Percentiles rank a stretch among this genome's conserved stretches.
Conservation (phyloP, 2,329 filamentous ascomycete species). For the Pseudovirgaria hyperparasitica region DNA sequence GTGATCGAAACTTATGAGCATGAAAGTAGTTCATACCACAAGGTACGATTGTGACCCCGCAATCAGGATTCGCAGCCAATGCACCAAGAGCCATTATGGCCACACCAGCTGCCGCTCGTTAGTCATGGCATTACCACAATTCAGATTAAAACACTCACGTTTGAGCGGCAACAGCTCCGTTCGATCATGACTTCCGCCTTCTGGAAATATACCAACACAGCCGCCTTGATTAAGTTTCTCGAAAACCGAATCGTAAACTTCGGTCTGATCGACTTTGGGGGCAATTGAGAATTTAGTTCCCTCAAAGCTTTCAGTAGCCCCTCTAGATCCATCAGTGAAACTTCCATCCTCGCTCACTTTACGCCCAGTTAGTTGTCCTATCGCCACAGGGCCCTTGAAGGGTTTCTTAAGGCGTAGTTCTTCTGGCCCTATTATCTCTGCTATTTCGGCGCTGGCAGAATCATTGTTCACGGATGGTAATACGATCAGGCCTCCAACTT, state of each 20-base stretch:
- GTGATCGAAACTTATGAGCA: slow-evolving; percentile 92
- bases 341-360: slow-evolving; percentile 54
- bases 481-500: slow-evolving; percentile 73
- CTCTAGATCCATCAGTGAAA: slow-evolving; percentile 43
- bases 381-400: slow-evolving; percentile 63
- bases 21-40: slow-evolving; percentile 99
- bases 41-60: slow-evolving; percentile 85
- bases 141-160: slow-evolving; percentile 22
- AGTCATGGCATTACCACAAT: slow-evolving; percentile 5
- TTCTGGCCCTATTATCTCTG: slow-evolving; percentile 64
- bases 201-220: slow-evolving; percentile 92
- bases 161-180: slow-evolving; percentile 86
- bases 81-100: slow-evolving; percentile 96
- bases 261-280: slow-evolving; percentile 85
- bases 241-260: slow-evolving; percentile 91
- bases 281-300: slow-evolving; percentile 79
- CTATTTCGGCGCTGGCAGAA: slow-evolving; percentile 73
- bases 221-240: slow-evolving; percentile 67
- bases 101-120: slow-evolving; percentile 55
- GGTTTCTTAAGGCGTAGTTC: slow-evolving; percentile 79
- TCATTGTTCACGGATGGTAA: slow-evolving; percentile 74
- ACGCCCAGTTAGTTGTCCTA: slow-evolving; percentile 72
- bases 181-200: slow-evolving; percentile 91
- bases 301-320: slow-evolving; percentile 44
- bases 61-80: slow-evolving; percentile 71